Conservation (phyloP, 108 stramenopile species). For the Bacterosira constricta region DNA sequence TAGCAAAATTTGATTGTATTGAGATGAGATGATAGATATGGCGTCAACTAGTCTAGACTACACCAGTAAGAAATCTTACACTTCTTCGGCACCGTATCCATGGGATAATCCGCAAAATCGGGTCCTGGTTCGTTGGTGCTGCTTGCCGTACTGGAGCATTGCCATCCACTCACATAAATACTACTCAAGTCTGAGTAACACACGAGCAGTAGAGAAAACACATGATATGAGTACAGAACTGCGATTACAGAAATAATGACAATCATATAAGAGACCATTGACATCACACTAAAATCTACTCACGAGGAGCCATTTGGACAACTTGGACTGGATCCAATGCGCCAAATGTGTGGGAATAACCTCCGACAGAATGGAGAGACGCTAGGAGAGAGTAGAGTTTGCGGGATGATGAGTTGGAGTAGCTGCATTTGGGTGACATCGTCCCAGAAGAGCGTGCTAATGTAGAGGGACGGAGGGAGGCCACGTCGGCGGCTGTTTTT, state of each 20-base stretch:
- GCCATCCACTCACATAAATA: constrained; percentile 96
- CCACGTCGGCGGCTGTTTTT: constrained; percentile 76
- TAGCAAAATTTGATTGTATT: background rate
- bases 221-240: background rate
- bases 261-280: background rate
- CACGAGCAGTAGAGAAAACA: background rate
- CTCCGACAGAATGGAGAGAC: constrained; percentile 66
- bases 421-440: constrained; percentile 61
- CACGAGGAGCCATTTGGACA: constrained; percentile 90
- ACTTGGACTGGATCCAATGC: constrained; percentile 97
- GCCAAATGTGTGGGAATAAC: constrained; percentile 95
- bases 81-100: constrained; percentile 91
- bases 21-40: no score
- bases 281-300: no score
- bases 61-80: constrained; percentile 20
- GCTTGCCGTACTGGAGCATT: constrained; percentile 90
- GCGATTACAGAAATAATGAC: background rate
- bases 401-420: constrained; percentile 60
- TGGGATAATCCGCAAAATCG: constrained; percentile 91
- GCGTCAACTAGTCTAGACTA: no score
- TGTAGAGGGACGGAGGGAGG: constrained; percentile 75
- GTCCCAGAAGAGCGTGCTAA: constrained; percentile 47
- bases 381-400: constrained; percentile 73
- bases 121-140: constrained; percentile 96
- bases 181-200: constrained; percentile 59